Evolutionary conservation across 2,329 filamentous ascomycete genomes (phyloP), one percentile per base, ranked within the genome.

Genomic region (Pseudogymnoascus sp.): DNA sequence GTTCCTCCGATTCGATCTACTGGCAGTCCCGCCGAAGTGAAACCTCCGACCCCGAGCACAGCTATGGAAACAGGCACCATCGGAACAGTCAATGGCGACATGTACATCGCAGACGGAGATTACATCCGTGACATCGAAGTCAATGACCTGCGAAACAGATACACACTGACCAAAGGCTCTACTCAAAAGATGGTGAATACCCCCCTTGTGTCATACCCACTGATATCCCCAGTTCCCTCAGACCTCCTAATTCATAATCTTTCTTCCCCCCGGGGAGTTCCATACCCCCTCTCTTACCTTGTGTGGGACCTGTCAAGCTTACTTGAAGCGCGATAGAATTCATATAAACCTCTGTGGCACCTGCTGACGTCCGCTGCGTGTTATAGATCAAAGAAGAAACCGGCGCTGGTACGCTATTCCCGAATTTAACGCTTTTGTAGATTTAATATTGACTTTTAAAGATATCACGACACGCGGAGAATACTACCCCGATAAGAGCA

Each of bases 101-200:
- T 96, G 75, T 97, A 97, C 74, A 89, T 96, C 70, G 89, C 93
- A 66, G 95, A 97, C 75, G 95, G 95, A 71, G 95, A 99, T 78
- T 97, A 90, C 76, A 97, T 99, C 78, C 95, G 96, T 77, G 95
- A 99, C 74, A 96, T 99, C 73, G 95, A 97, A 81, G 91, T 99
- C 81, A 99, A 99, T 77, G 93, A 97, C 77, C 79, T 97, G 73
- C 89, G 93, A 68, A 99, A 97, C 76, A 90, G 93, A 71, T 99
- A 99, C 77, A 89, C 93, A 76, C 84, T 99, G 79, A 99, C 93
- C 68, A 97, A 97, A 82, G 92, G 93, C 73, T 90, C 91, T 72
- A 96, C 92, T 69, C 95, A 97, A 83, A 96, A 96, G 86, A 96
- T 95, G 93, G 95, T 99, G 97, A 96, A 89, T 93, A 88, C 78